Base-by-base conservation (phyloP, 495 filamentous ascomycete genomes). In the Hypomontagnella submonticulosa region DNA sequence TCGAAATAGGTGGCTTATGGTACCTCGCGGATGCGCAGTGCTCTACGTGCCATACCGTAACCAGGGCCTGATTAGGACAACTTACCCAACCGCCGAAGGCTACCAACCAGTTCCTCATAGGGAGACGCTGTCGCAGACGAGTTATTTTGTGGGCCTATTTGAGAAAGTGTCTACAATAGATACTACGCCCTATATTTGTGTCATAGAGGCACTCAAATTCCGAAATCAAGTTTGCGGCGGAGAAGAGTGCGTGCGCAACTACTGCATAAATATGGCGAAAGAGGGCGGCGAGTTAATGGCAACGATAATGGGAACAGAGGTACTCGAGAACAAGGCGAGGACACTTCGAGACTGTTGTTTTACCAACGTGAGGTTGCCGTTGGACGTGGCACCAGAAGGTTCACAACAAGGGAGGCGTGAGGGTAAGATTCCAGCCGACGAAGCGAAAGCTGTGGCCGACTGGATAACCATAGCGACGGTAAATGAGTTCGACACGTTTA, bases 91-190 rank as follows among this genome's bases (percentile, higher is more conserved):
- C 3, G 82, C 80, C 4, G 84, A 86, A 61, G 83, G 85, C 12
- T 89, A 74, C 52, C 48, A 68, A 19, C 59, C 70, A 7, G 56
- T 51, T 16, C 37, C 55, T 3, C 47, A 58, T 11, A 69, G 71
- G 19, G 49, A 43, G 37, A 13, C 19, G 30, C 53, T 61, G 8
- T 61, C 63, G 12, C 57, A 40, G 47, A 49, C 34, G 2, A 55
- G 44, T 18, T 77, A 80, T 2, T 95, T 90, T 64, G 81, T 87
- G 20, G 71, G 72, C 3, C 80, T 90, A 7, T 94, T 94, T 71
- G 85, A 89, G 62, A 91, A 89, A 59, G 83, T 89, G 8, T 89
- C 86, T 1, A 94, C 90, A 0, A 76, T 83, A 13, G 91, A 95
- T 71, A 85, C 84, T 53, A 83, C 84, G 1, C 84, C 89, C 0